Conservation (phyloP, 2,329 filamentous ascomycete species). For the Ophiostoma piceae region DNA sequence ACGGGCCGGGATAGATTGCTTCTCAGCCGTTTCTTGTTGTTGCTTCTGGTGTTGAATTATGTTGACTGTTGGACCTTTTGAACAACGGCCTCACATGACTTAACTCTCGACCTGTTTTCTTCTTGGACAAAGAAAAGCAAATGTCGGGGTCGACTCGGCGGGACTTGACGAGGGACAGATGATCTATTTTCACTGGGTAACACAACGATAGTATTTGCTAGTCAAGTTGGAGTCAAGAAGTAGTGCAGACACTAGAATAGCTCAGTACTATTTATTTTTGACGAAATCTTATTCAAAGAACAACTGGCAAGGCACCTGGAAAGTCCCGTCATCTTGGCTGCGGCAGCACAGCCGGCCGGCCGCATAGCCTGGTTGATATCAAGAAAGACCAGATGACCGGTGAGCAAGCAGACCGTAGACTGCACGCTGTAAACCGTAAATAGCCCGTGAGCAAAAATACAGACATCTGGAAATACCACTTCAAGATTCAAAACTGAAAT, state of each 20-base stretch:
- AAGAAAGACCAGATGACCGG: too few species aligned
- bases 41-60: background rate
- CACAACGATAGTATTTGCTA: background rate
- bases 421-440: background rate
- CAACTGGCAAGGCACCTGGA: too few species aligned
- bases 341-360: background rate
- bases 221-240: too few species aligned
- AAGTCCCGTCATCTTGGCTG: background rate
- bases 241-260: too few species aligned
- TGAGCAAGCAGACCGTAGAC: background rate
- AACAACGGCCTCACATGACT: background rate
- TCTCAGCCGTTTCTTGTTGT: background rate
- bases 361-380: background rate
- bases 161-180: background rate
- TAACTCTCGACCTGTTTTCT: background rate
- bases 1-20: background rate
- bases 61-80: background rate
- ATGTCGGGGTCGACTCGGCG: background rate
- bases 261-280: too few species aligned
- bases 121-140: background rate
- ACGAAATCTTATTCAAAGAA: too few species aligned
- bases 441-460: too few species aligned
- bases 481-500: background rate
- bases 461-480: too few species aligned
- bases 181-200: background rate